Base-by-base conservation (phyloP, 2,329 filamentous ascomycete species). In the Endoconidiophora laricicola region DNA sequence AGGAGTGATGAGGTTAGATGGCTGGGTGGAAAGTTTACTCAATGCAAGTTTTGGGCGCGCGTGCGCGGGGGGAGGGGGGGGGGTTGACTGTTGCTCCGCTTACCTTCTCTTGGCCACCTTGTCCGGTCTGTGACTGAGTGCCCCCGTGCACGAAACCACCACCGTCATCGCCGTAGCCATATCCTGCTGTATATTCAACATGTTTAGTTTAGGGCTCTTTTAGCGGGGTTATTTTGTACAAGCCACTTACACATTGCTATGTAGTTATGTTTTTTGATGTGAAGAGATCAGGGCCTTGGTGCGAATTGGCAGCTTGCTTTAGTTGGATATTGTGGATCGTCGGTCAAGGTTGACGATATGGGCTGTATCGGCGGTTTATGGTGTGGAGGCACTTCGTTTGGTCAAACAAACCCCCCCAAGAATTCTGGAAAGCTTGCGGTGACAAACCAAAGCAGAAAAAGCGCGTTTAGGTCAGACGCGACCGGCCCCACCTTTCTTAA, bases 81-180 rank as follows among this genome's bases (percentile, higher is more conserved):
- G 40, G 40, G 24, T 43, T 40, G 38, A 20, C 7, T 16, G 20
- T 40, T 20, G 40, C 20, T 20, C 22, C 12, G 12, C 12, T 54
- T 62, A 71, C 71, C 65, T 69, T 73, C 54, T 63, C 63, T 50
- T 67, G 66, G 36, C 62, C 66, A 48, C 65, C 64, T 54, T 70
- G 76, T 60, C 74, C 78, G 56, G 74, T 76, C 56, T 68, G 65
- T 20, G 22, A 16, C 61, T 81, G 78, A 4, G 76, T 78, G 54
- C 72, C 76, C 51, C 71, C 70, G 54, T 66, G 70, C 55, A 79
- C 66, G 65, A 79, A 81, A 49, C 78, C 78, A 56, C 78, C 78
- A 43, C 71, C 74, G 57, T 76, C 74, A 52, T 75, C 74, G 60
- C 69, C 76, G 56, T 73, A 74, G 57, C 72, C 67, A 53, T 49